Conservation (phyloP, 1,139 yeast species). For the Blastobotrys aristatus region DNA sequence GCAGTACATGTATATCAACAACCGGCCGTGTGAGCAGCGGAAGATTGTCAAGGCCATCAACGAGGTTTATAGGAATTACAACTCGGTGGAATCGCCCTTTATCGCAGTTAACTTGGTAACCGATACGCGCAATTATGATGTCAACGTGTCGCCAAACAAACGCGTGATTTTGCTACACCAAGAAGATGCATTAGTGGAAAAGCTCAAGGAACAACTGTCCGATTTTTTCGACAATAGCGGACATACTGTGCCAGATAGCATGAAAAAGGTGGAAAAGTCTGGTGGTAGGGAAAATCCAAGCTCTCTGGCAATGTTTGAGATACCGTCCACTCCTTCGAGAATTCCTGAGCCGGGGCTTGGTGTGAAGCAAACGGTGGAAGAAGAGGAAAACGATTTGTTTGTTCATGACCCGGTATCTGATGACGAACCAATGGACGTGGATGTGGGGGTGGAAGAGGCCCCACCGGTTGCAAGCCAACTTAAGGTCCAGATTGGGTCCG, state of each 20-base stretch:
- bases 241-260: conserved; percentile 30
- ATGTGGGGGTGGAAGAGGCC: not conserved
- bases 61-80: conserved; percentile 67
- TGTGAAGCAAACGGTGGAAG: not conserved
- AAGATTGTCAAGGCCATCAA: conserved; percentile 56
- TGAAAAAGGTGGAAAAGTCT: conserved; percentile 1
- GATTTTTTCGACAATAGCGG: conserved; percentile 25
- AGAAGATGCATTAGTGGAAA: conserved; percentile 54
- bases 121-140: conserved; percentile 54
- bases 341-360: not conserved
- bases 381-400: not conserved
- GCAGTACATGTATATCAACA: conserved; percentile 68
- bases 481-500: not conserved
- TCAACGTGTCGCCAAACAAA: conserved; percentile 91
- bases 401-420: not conserved
- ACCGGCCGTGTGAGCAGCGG: conserved; percentile 64
- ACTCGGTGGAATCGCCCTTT: conserved; percentile 71
- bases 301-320: conserved; percentile 8
- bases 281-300: not conserved
- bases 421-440: not conserved
- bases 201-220: conserved; percentile 33
- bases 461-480: conserved; percentile 3
- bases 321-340: not conserved
- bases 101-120: conserved; percentile 57
- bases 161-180: conserved; percentile 63